Conservation (phyloP, 177 flowering plant genomes). For the Telopea speciosissima region DNA sequence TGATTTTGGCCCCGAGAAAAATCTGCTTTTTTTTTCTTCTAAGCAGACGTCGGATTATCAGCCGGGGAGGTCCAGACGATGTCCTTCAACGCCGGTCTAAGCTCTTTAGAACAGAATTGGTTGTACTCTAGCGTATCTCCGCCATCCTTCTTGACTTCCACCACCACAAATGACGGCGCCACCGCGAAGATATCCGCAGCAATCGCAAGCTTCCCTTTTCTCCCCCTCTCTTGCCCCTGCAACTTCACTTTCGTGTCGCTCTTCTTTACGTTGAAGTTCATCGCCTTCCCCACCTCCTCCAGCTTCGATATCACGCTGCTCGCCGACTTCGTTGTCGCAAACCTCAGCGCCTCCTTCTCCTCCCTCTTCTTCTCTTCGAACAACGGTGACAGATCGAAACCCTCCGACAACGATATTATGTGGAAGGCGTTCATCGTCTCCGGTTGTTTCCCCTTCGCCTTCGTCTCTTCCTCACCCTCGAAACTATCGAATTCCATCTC, state of each 20-base stretch:
- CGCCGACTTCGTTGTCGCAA: constrained; percentile 19
- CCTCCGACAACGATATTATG: constrained; percentile 57
- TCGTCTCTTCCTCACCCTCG: constrained; percentile 5
- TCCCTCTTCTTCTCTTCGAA: constrained; percentile 46
- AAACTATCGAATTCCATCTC: constrained; percentile 12
- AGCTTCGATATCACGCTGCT: constrained; percentile 38
- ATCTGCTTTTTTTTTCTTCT: not conserved
- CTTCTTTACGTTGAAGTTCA: constrained; percentile 21
- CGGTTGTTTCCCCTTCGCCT: constrained; percentile 18
- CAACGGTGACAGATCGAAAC: constrained; percentile 55
- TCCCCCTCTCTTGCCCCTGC: constrained; percentile 18
- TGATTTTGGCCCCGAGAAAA: no score
- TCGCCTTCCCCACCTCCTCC: constrained; percentile 30
- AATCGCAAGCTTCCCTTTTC: constrained; percentile 22
- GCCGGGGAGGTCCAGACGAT: constrained; percentile 29
- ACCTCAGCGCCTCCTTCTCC: constrained; percentile 21
- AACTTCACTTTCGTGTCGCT: constrained; percentile 16
- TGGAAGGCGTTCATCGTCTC: constrained; percentile 59
- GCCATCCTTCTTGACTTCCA: constrained; percentile 30
- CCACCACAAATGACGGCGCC: constrained; percentile 27
- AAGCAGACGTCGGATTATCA: not conserved
- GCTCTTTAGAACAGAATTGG: constrained; percentile 30
- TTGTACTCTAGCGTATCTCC: constrained; percentile 33
- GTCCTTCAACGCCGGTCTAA: constrained; percentile 33
- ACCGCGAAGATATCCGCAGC: constrained; percentile 26